These are phyloP conservation scores for Diplocarpon mali DNA, from an alignment of 2,329 filamentous ascomycete species.

Conservation along the genomic window DNA sequence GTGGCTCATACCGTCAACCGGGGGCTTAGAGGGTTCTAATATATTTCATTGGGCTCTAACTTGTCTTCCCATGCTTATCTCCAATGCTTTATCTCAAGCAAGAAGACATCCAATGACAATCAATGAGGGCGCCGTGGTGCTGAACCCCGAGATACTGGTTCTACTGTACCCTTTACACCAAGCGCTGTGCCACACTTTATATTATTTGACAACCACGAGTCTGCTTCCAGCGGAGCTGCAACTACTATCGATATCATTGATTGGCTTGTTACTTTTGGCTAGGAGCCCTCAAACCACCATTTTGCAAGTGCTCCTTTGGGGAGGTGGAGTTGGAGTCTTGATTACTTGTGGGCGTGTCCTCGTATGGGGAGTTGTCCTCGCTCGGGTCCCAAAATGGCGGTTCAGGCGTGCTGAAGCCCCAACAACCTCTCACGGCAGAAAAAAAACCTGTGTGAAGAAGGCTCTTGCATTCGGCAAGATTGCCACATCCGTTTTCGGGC, in stretches of 20 bases:
- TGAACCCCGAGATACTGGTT: constrained; percentile 28
- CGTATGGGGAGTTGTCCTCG: constrained; percentile 73
- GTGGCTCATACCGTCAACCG: constrained; percentile 53
- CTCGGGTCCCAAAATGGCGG: constrained; percentile 84
- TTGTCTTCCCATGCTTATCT: constrained; percentile 47
- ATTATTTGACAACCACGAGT: constrained; percentile 79
- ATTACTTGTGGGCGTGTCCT: constrained; percentile 64
- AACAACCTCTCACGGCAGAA: constrained; percentile 6
- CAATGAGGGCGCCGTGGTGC: neutral
- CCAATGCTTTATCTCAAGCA: constrained; percentile 1
- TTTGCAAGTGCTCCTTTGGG: constrained; percentile 75
- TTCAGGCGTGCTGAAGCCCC: constrained; percentile 46
- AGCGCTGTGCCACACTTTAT: constrained; percentile 59
- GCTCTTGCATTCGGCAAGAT: constrained; percentile 12
- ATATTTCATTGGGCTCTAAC: constrained; percentile 71
- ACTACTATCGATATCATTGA: constrained; percentile 68
- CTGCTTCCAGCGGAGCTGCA: constrained; percentile 80
- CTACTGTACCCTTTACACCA: constrained; percentile 77
- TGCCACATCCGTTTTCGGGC: constrained; percentile 12
- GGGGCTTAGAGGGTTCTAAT: constrained; percentile 46
- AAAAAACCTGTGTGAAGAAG: constrained; percentile 5
- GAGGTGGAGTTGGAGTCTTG: constrained; percentile 67
- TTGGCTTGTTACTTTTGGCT: constrained; percentile 71
- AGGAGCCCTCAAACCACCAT: constrained; percentile 74
- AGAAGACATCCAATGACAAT: too few species aligned